A percentile compares a stretch with the other conserved stretches of the same genome.
phyloP scores from a whole-genome alignment of 768 basidiomycete species.

The Suillus tomentosus region DNA sequence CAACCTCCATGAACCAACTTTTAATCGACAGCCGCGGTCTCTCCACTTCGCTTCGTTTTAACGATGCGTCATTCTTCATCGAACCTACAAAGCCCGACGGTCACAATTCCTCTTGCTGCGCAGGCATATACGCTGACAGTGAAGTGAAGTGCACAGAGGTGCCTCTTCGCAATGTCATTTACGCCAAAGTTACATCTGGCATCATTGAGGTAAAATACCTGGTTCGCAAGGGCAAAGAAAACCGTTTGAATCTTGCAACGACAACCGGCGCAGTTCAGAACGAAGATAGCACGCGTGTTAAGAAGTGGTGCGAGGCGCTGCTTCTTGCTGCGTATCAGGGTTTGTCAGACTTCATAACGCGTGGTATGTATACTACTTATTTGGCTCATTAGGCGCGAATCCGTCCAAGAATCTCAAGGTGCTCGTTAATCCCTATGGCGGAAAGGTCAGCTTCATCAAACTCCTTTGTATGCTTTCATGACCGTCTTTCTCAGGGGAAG shows the following conservation, averaged over 20 bases:
- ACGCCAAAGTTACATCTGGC: conserved; percentile 42
- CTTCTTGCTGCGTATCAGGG: conserved; percentile 67
- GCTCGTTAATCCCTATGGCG: conserved; percentile 79
- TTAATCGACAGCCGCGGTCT: conserved; percentile 19
- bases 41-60: conserved; percentile 28
- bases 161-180: conserved; percentile 55
- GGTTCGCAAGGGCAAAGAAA: conserved; percentile 43
- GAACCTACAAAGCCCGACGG: conserved; percentile 14
- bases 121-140: conserved; percentile 4
- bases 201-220: conserved; percentile 55
- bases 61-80: conserved; percentile 30
- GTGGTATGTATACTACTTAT: conserved; percentile 12
- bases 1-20: neutral
- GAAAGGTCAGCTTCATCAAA: conserved; percentile 53
- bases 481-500: conserved; percentile 52
- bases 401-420: conserved; percentile 61
- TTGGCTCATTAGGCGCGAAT: conserved; percentile 44
- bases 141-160: conserved; percentile 26
- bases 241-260: conserved; percentile 39
- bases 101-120: conserved; percentile 14
- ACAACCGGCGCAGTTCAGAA: conserved; percentile 42
- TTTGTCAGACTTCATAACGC: conserved; percentile 7
- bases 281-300: conserved; percentile 35
- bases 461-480: conserved; percentile 4
- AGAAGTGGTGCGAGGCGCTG: conserved; percentile 56